Conservation (phyloP, 2,329 filamentous ascomycete species). For the Sporothrix pseudoabietina region DNA sequence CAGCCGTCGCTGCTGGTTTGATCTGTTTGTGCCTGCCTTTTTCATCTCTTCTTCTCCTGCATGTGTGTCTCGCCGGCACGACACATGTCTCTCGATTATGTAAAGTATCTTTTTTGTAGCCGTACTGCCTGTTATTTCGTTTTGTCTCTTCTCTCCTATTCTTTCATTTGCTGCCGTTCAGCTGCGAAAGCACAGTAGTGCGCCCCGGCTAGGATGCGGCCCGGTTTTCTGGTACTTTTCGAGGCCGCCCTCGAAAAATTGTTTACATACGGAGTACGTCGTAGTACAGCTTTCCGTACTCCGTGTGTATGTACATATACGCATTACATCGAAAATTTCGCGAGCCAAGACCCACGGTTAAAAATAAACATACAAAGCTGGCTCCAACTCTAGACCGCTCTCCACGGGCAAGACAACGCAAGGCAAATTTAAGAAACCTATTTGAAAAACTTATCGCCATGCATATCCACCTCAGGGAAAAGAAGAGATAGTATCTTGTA, state of each 20-base stretch:
- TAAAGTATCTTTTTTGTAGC: not conserved
- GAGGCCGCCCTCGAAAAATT: not conserved
- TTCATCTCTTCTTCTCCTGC: not conserved
- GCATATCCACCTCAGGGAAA: not conserved
- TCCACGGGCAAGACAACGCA: constrained; percentile 15
- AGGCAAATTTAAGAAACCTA: not conserved
- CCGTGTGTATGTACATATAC: not conserved
- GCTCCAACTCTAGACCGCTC: not conserved
- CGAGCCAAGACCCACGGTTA: not conserved
- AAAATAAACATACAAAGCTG: constrained; percentile 8
- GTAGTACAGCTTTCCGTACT: no score
- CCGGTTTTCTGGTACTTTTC: constrained; percentile 16
- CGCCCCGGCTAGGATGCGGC: not conserved
- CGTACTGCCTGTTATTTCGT: not conserved
- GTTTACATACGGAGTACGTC: no score
- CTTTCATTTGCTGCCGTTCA: not conserved
- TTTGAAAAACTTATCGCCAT: not conserved
- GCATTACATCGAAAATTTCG: not conserved
- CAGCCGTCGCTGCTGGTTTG: not conserved
- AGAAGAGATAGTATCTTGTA: not conserved
- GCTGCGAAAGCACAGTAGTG: not conserved
- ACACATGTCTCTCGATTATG: not conserved
- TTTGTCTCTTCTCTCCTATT: not conserved
- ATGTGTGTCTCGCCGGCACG: not conserved
- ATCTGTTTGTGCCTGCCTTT: not conserved